phyloP scores from a whole-genome alignment of 2,329 filamentous ascomycete species.

The Sporothrix pallida region DNA sequence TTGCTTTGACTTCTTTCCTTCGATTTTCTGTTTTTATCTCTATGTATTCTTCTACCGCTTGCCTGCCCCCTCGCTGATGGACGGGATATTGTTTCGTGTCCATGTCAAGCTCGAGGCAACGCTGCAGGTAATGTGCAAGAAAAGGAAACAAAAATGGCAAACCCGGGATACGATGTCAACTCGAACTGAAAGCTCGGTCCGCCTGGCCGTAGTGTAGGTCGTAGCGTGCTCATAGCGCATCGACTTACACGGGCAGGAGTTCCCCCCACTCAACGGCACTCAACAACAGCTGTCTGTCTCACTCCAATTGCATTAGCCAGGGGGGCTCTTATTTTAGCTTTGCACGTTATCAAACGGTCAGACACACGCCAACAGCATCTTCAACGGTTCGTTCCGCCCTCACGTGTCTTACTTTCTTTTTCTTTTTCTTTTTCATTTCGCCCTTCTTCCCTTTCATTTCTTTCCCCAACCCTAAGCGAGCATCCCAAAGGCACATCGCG shows the following conservation, averaged over 20 bases:
- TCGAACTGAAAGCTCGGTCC: slow-evolving; percentile 21
- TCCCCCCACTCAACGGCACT: slow-evolving; percentile 15
- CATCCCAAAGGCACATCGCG: background rate
- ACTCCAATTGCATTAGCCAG: background rate
- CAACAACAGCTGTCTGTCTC: slow-evolving; percentile 7
- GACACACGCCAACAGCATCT: background rate
- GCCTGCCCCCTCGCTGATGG: background rate
- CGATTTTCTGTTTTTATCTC: background rate
- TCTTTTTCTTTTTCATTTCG: background rate
- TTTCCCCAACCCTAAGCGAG: background rate
- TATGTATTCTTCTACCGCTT: background rate
- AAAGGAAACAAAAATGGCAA: background rate
- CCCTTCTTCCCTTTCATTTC: background rate
- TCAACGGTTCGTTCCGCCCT: slow-evolving; percentile 16
- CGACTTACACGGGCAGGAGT: background rate
- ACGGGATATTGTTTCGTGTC: background rate
- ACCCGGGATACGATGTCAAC: slow-evolving; percentile 12
- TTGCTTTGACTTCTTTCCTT: slow-evolving; percentile 3
- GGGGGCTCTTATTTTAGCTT: background rate
- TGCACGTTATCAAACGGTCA: background rate
- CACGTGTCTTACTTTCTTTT: background rate
- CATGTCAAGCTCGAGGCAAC: background rate
- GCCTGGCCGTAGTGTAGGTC: background rate
- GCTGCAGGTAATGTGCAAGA: background rate
- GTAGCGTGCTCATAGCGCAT: background rate